Base-by-base conservation (phyloP, 306 rosid genomes). In the Vigna nakashimae region DNA sequence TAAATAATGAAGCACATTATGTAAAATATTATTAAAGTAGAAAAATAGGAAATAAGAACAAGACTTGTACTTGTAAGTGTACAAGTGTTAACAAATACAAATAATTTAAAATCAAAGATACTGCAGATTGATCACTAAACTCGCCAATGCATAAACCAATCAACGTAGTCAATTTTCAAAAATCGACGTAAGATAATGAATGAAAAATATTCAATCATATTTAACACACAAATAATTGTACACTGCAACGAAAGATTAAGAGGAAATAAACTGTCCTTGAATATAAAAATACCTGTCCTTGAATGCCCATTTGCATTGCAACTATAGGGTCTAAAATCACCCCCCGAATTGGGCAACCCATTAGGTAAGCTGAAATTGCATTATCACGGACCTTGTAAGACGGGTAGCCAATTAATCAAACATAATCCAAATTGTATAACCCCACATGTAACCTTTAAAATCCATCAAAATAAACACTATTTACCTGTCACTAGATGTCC, bases 341-440 rank as follows among this genome's bases (percentile, higher is more conserved):
- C 78, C 98, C 98, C 20, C 98, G 93, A 69, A 95, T 88, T 50
- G 98, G 96, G 80, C 98, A 92, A 60, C 98, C 98, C 98, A 95
- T 86, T 38, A 95, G 72, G 82, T 95, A 95, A 30, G 98, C 98
- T 95, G 89, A 80, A 83, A 84, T 75, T 45, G 51, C 75, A 77
- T 57, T 48, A 80, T 24, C 43, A 76, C 5, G 43, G 81, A 48
- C 76, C 75, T 57, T 38, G 75, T 75, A 72, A 81, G 69, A 32
- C 14, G 48, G 71, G 70, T 24, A 77, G 76, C 57, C 6, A 38
- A 68, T 58, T 24, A 58, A 26, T 26, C 6, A 24, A 58, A 79
- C 45, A 63, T 70, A 14, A 51, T 51, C 71, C 53, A 53, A 15
- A 45, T 30, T 30, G 69, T 36, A 42, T 60, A 53, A 53, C 49